A percentile compares a stretch with the other conserved stretches of the same genome.
These are phyloP conservation scores for Sugiyamaella japonica DNA, from an alignment of 1,139 yeast genomes.

Conservation along the genomic window DNA sequence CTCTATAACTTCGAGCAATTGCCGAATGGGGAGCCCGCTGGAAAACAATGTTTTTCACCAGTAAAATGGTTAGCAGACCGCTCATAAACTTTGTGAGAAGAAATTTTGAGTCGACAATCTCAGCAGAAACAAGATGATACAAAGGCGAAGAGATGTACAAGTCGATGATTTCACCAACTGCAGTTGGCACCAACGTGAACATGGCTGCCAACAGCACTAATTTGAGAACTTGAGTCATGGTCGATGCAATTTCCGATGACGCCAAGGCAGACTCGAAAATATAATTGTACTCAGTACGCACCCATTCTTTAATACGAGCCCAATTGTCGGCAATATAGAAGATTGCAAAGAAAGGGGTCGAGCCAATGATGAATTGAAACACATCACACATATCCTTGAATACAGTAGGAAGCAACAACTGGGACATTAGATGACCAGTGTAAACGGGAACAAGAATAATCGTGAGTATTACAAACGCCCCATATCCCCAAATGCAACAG, in stretches of 20 bases:
- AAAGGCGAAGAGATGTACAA: slow-evolving; percentile 14
- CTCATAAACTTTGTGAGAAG: slow-evolving; percentile 1
- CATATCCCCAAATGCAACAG: slow-evolving; percentile 66
- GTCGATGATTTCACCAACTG: slow-evolving; percentile 12
- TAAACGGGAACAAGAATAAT: slow-evolving; percentile 37
- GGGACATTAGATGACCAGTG: slow-evolving; percentile 31
- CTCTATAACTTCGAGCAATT: slow-evolving; percentile 17
- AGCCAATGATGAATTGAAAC: slow-evolving; percentile 22
- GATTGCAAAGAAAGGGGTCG: slow-evolving; percentile 23
- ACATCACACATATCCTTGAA: slow-evolving; percentile 20
- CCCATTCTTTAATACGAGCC: slow-evolving; percentile 17
- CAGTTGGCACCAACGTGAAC: slow-evolving; percentile 3
- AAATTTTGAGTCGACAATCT: slow-evolving; percentile 6
- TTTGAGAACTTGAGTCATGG: not conserved
- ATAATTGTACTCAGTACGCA: slow-evolving; percentile 7
- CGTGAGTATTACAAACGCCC: slow-evolving; percentile 48
- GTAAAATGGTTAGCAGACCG: slow-evolving; percentile 10
- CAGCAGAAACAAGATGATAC: slow-evolving; percentile 4
- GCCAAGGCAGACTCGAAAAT: not conserved
- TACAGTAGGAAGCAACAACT: slow-evolving; percentile 8
- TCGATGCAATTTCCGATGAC: not conserved
- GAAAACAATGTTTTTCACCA: slow-evolving; percentile 14
- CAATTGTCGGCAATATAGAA: slow-evolving; percentile 21
- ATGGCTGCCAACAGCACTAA: not conserved
- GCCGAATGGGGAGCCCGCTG: slow-evolving; percentile 19